Evolutionary conservation across 768 basidiomycete genomes (phyloP).

Genomic region (Saitozyma sp.): DNA sequence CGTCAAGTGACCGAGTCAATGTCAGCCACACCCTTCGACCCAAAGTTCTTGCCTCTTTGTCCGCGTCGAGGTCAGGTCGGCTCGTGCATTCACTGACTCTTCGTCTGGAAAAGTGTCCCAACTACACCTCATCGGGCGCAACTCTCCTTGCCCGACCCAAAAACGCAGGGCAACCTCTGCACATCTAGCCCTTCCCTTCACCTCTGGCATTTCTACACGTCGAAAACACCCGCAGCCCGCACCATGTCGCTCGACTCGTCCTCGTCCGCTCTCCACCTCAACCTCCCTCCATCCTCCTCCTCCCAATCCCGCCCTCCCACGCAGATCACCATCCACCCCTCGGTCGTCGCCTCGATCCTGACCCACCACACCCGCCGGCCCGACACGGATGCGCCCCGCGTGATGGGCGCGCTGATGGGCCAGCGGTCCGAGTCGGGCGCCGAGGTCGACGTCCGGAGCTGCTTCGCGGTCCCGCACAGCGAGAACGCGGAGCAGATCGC

Average conservation of each 20-base stretch:
- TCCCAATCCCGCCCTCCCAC: conserved; percentile 33
- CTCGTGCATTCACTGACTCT: too few relatives aligned
- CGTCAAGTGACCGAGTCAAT: too few relatives aligned
- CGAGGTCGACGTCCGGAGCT: conserved; percentile 73
- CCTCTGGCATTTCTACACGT: too few relatives aligned
- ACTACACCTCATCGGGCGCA: too few relatives aligned
- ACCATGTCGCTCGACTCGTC: conserved; percentile 44
- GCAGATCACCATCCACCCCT: conserved; percentile 76
- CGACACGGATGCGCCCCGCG: conserved; percentile 66
- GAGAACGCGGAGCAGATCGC: conserved; percentile 91
- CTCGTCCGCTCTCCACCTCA: conserved; percentile 45
- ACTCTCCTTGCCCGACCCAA: too few relatives aligned
- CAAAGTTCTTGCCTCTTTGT: too few relatives aligned
- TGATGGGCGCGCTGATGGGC: conserved; percentile 93
- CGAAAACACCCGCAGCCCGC: not conserved
- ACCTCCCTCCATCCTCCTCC: conserved; percentile 42
- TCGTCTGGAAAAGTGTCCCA: too few relatives aligned
- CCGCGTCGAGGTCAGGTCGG: too few relatives aligned
- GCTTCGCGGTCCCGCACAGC: conserved; percentile 89
- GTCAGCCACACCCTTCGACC: too few relatives aligned
- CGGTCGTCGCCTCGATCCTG: conserved; percentile 89
- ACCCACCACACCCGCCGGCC: conserved; percentile 92
- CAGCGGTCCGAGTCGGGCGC: conserved; percentile 62
- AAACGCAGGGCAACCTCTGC: too few relatives aligned
- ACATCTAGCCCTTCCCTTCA: too few relatives aligned